Conservation (phyloP, 371 early-diverging fungal species). For the Syncephalastrum monosporum region DNA sequence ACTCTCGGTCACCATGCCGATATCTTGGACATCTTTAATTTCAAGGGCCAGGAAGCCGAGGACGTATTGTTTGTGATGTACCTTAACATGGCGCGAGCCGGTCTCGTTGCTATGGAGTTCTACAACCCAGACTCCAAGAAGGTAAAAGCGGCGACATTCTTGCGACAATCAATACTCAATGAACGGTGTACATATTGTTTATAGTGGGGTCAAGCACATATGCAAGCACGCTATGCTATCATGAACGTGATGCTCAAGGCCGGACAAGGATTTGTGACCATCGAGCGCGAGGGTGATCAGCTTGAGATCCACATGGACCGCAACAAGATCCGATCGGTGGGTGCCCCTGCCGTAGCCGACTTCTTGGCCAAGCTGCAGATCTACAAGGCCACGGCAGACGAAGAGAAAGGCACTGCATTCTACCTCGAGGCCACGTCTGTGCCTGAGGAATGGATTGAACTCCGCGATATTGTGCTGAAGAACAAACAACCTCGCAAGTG, state of each 20-base stretch:
- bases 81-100: slow-evolving; percentile 62
- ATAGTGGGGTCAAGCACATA: slow-evolving; percentile 63
- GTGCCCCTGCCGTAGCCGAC: slow-evolving; percentile 50
- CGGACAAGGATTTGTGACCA: slow-evolving; percentile 40
- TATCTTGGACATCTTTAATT: slow-evolving; percentile 54
- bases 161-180: not conserved
- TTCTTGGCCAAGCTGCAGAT: slow-evolving; percentile 58
- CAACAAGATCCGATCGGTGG: slow-evolving; percentile 49
- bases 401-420: slow-evolving; percentile 40
- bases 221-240: slow-evolving; percentile 67
- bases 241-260: slow-evolving; percentile 49
- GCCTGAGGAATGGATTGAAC: slow-evolving; percentile 45
- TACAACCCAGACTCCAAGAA: slow-evolving; percentile 50
- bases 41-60: slow-evolving; percentile 43
- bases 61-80: slow-evolving; percentile 56
- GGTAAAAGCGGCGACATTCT: slow-evolving; percentile 17
- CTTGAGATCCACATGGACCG: slow-evolving; percentile 51
- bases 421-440: slow-evolving; percentile 54
- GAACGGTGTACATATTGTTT: not conserved
- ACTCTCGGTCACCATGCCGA: slow-evolving; percentile 43
- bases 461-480: slow-evolving; percentile 52
- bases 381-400: slow-evolving; percentile 62
- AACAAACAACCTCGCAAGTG: slow-evolving; percentile 60
- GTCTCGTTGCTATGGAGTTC: slow-evolving; percentile 53
- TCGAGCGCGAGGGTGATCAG: slow-evolving; percentile 33